These are phyloP conservation scores for Penicillium lagena DNA, from an alignment of 495 filamentous ascomycete species.

Conservation along the genomic window DNA sequence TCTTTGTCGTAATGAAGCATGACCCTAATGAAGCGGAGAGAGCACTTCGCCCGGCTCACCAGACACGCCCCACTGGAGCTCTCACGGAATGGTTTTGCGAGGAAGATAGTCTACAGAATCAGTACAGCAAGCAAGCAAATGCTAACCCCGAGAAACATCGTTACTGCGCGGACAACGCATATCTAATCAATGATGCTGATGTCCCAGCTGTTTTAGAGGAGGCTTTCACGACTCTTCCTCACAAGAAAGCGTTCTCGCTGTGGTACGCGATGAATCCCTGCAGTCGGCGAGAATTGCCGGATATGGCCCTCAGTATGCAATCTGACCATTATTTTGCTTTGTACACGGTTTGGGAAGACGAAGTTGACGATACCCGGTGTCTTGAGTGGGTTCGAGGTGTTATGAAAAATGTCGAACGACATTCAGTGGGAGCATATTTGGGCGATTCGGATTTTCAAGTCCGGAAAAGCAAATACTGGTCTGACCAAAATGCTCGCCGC, in stretches of 20 bases:
- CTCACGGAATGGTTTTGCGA: conserved; percentile 23
- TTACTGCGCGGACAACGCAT: conserved; percentile 45
- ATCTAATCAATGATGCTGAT: conserved; percentile 35
- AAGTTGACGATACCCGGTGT: conserved; percentile 32
- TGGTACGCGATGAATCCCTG: conserved; percentile 45
- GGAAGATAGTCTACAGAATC: conserved; percentile 28
- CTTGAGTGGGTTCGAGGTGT: conserved; percentile 31
- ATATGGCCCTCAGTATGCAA: conserved; percentile 48
- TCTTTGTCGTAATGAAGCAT: conserved; percentile 37
- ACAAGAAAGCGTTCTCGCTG: conserved; percentile 31
- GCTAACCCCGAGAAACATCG: conserved; percentile 38
- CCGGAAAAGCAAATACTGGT: conserved; percentile 40
- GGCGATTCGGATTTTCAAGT: conserved; percentile 46
- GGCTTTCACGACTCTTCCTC: conserved; percentile 37
- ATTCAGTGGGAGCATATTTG: conserved; percentile 41
- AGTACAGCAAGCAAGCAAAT: conserved; percentile 32
- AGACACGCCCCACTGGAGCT: conserved; percentile 23
- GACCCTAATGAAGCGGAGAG: conserved; percentile 18
- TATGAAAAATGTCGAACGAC: conserved; percentile 28
- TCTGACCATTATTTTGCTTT: conserved; percentile 49
- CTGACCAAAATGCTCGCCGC: conserved; percentile 20
- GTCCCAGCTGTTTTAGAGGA: conserved; percentile 33
- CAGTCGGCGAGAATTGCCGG: conserved; percentile 25
- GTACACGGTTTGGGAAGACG: conserved; percentile 45
- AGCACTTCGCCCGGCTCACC: conserved; percentile 27